A percentile compares a stretch with the other conserved stretches of the same genome.
phyloP scores from a whole-genome alignment of 768 basidiomycete genomes.

The Tephrocybe sp. region DNA sequence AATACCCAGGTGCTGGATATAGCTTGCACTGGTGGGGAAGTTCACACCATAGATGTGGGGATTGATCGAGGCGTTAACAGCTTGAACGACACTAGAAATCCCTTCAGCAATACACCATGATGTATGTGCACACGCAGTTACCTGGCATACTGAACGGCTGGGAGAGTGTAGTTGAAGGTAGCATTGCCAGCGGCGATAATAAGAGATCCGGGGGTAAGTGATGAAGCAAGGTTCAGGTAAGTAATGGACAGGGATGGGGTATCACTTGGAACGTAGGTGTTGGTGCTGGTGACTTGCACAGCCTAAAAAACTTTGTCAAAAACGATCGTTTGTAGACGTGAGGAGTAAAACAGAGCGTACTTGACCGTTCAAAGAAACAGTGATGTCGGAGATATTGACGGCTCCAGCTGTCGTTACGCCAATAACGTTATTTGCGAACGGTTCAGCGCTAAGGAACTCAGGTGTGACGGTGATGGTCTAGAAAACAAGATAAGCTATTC shows the following conservation, averaged over 20 bases:
- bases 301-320: slow-evolving; percentile 19
- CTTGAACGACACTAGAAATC: slow-evolving; percentile 30
- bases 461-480: slow-evolving; percentile 44
- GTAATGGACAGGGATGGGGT: slow-evolving; percentile 46
- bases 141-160: slow-evolving; percentile 41
- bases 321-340: neutral
- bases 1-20: slow-evolving; percentile 46
- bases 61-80: slow-evolving; percentile 37
- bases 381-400: slow-evolving; percentile 38
- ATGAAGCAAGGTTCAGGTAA: slow-evolving; percentile 40
- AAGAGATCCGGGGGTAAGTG: slow-evolving; percentile 39
- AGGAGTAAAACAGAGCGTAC: slow-evolving; percentile 20
- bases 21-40: slow-evolving; percentile 44
- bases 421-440: slow-evolving; percentile 42
- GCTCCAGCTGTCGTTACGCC: slow-evolving; percentile 47
- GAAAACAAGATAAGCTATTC: neutral
- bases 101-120: neutral
- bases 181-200: slow-evolving; percentile 37
- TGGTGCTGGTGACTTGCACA: slow-evolving; percentile 30
- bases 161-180: slow-evolving; percentile 40
- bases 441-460: slow-evolving; percentile 50
- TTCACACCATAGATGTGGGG: slow-evolving; percentile 53
- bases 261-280: slow-evolving; percentile 40
- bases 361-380: slow-evolving; percentile 35
- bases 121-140: slow-evolving; percentile 13